Evolutionary conservation across 768 basidiomycete species (phyloP).

Genomic region (Trametopsis cervina): DNA sequence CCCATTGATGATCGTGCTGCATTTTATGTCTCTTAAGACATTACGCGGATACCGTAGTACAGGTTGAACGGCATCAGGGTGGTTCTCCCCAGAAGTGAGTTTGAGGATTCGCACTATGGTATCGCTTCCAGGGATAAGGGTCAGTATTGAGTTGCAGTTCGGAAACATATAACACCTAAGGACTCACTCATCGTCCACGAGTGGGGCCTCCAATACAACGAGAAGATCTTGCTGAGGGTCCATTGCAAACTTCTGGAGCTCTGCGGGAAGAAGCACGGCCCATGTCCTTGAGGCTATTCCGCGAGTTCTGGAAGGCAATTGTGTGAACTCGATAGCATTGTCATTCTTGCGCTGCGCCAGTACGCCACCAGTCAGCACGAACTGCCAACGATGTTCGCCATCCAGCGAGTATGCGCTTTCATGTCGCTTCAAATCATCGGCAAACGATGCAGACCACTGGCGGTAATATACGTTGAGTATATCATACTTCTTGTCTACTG

Average conservation of each 20-base stretch:
- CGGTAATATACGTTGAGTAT: conserved; percentile 1
- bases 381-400: conserved; percentile 8
- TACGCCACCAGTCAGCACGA: conserved; percentile 12
- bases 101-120: too few relatives aligned
- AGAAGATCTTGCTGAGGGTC: conserved; percentile 11
- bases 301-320: conserved; percentile 5
- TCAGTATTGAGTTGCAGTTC: too few relatives aligned
- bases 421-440: too few relatives aligned
- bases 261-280: neutral
- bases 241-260: conserved; percentile 9
- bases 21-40: too few relatives aligned
- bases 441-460: neutral
- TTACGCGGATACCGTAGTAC: too few relatives aligned
- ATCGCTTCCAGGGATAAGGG: too few relatives aligned
- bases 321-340: conserved; percentile 4
- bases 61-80: too few relatives aligned
- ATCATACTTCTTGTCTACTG: conserved; percentile 5
- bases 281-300: conserved; percentile 2
- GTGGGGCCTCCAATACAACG: conserved; percentile 1
- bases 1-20: too few relatives aligned
- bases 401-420: neutral
- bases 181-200: too few relatives aligned
- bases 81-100: too few relatives aligned
- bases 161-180: too few relatives aligned
- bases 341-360: conserved; percentile 5